Percentiles rank a stretch among this genome's conserved stretches.
Evolutionary conservation across 352 stramenopile genomes (phyloP).

Genomic region (Globisporangium recalcitrans): DNA sequence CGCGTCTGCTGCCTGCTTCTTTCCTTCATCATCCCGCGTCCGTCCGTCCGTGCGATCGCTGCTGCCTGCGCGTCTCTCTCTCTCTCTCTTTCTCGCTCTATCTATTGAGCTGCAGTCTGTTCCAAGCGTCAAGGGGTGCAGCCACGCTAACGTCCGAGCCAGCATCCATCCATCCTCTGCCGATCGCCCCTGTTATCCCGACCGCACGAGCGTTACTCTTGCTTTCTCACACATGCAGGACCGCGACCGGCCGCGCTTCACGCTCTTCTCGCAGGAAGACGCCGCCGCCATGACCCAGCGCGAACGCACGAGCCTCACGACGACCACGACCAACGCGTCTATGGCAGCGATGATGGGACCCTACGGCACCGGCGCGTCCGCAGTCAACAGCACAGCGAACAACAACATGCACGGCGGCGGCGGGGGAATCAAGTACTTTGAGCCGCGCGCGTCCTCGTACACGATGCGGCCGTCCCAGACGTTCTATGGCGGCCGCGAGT

Average conservation of each 20-base stretch:
- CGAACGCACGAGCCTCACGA: constrained; percentile 42
- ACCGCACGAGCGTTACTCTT: neutral
- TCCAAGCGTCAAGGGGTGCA: neutral
- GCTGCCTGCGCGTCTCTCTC: neutral
- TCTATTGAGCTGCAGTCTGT: neutral
- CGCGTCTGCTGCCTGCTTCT: neutral
- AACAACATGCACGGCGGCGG: constrained; percentile 15
- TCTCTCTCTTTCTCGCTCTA: neutral
- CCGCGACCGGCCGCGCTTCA: constrained; percentile 54
- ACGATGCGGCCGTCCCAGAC: constrained; percentile 60
- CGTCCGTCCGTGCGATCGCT: neutral
- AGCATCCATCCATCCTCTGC: neutral
- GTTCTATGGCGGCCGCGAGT: constrained; percentile 36
- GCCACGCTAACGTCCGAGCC: neutral
- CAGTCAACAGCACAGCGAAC: neutral
- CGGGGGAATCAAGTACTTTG: constrained; percentile 19
- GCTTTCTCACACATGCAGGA: constrained; percentile 15
- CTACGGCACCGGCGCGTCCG: neutral
- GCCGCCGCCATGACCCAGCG: constrained; percentile 64
- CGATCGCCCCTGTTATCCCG: neutral
- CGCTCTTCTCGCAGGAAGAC: constrained; percentile 66
- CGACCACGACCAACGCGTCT: constrained; percentile 10
- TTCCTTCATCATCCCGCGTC: neutral
- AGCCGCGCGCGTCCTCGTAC: constrained; percentile 35
- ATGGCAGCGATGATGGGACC: neutral